Evolutionary conservation across 345 rosid species (phyloP).

Genomic region (Heritiera fomes): DNA sequence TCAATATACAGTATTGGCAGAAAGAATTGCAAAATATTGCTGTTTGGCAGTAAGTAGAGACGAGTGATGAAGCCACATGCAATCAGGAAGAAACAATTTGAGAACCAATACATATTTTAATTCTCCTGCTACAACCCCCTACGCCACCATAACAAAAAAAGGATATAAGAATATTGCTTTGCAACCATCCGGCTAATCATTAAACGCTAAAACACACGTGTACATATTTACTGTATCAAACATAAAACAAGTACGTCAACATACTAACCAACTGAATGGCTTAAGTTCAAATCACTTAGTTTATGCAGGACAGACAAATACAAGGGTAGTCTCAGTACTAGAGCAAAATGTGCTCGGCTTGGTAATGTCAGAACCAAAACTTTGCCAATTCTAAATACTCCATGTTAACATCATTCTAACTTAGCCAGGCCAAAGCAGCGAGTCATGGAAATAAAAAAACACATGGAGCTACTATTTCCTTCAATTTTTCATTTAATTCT

Average conservation of each 20-base stretch:
- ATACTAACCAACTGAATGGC: background rate
- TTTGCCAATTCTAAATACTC: background rate
- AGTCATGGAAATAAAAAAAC: no score
- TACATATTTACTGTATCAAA: background rate
- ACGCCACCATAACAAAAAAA: background rate
- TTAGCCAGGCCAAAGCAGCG: background rate
- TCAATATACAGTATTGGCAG: background rate
- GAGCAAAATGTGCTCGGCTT: background rate
- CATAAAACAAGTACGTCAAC: background rate
- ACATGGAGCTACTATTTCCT: background rate
- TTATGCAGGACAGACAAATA: background rate
- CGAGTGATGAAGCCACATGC: background rate
- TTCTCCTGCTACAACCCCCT: background rate
- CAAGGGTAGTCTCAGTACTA: background rate
- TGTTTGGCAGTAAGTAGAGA: background rate
- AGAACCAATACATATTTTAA: background rate
- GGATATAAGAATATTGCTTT: background rate
- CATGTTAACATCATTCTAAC: background rate
- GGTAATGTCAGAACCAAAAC: background rate
- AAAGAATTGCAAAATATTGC: background rate
- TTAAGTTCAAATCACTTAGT: background rate
- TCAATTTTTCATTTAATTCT: background rate
- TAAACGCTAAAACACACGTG: background rate
- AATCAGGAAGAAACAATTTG: background rate
- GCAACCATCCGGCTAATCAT: background rate